Base-by-base conservation (phyloP, 2,329 filamentous ascomycete species). In the Lithohypha guttulata region DNA sequence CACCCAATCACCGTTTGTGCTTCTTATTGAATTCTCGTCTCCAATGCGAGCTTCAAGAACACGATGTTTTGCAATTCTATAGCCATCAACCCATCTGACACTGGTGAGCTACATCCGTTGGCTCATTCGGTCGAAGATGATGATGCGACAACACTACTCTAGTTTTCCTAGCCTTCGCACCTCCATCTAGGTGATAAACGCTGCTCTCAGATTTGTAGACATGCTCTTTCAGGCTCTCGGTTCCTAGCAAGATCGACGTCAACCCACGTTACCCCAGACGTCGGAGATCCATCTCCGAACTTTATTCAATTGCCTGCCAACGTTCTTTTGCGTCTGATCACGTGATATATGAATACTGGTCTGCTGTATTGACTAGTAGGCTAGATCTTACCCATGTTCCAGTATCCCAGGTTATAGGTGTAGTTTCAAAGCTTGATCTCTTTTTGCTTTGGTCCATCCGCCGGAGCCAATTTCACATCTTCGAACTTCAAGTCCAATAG, bases 401-500 rank as follows among this genome's bases (percentile, higher is more conserved):
- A 25, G 23, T 25, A 25, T 7, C 23, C 23, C 23, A 25, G 8
- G n/a, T 7, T 25, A n/a, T 8, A 30, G 14, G 14, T 30, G 28
- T 15, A 8, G 14, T 30, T 15, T 15, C 13, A 17, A 15, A 32
- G 13, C 11, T 6, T 32, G 29, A 6, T 17, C n/a, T n/a, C n/a
- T n/a, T n/a, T n/a, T n/a, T n/a, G n/a, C n/a, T n/a, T n/a, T n/a
- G n/a, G n/a, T n/a, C n/a, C n/a, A n/a, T n/a, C n/a, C n/a, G n/a
- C n/a, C n/a, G n/a, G n/a, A n/a, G 51, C 15, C 17, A 45, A 34
- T 29, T 41, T 51, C 34, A 58, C 25, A 50, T 62, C 57, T 30
- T 55, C 49, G 45, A 54, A 56, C 1, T 56, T 55, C 36, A 85
- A 50, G 0, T 66, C 77, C 30, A 86, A 56, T 53, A 74, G 80